phyloP scores from a whole-genome alignment of 176 grass and related monocot species.

The Oryza glaberrima region DNA sequence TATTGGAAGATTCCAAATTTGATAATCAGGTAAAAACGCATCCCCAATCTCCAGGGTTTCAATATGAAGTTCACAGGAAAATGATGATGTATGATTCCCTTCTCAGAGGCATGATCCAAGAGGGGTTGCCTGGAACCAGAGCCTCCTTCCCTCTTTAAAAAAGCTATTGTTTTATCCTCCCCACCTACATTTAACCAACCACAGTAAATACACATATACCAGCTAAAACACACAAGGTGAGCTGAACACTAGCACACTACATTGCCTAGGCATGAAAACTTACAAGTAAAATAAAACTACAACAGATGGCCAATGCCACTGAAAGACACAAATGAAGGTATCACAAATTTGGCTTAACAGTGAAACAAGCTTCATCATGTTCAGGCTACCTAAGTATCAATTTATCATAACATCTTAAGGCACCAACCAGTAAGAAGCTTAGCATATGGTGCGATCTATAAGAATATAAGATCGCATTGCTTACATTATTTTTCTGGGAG shows the following conservation, averaged over 20 bases:
- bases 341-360: constrained; percentile 11
- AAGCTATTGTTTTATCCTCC: constrained; percentile 92
- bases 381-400: not conserved
- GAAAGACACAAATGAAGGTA: not conserved
- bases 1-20: constrained; percentile 99
- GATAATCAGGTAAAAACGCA: constrained; percentile 82
- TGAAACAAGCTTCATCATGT: not conserved
- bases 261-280: not conserved
- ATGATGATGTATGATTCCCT: constrained; percentile 92
- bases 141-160: constrained; percentile 86
- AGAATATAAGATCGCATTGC: not conserved
- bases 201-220: constrained; percentile 26
- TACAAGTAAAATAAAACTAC: constrained; percentile 9
- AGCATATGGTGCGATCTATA: not conserved
- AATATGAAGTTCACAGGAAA: constrained; percentile 92
- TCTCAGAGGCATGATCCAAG: constrained; percentile 61
- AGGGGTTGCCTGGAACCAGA: constrained; percentile 67
- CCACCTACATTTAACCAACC: constrained; percentile 65
- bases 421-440: not conserved
- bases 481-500: not conserved
- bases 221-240: not conserved
- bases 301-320: not conserved
- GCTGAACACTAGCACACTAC: not conserved
- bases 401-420: not conserved
- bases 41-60: constrained; percentile 84